Conservation (phyloP, 441 rosid genomes). For the Brassica hybrid region DNA sequence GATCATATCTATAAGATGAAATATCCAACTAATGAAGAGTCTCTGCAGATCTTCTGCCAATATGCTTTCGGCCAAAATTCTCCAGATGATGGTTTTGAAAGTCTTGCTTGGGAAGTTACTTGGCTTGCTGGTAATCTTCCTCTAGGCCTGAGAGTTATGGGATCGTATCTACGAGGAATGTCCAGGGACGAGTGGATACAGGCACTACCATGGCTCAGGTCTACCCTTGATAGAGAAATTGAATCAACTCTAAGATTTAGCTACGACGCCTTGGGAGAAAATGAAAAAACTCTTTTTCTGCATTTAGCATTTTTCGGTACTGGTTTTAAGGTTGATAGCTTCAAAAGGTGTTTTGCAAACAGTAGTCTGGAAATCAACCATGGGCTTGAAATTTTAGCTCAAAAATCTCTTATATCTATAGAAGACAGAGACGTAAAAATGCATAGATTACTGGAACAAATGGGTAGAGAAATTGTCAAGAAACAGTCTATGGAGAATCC, state of each 20-base stretch:
- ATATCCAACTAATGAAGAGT: background rate
- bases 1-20: conserved; percentile 15
- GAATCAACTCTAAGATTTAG: conserved; percentile 32
- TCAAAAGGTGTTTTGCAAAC: background rate
- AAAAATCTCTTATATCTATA: conserved; percentile 20
- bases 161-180: conserved; percentile 25
- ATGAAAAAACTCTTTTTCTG: conserved; percentile 37
- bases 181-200: conserved; percentile 7
- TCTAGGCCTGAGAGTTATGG: conserved; percentile 38
- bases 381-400: conserved; percentile 29
- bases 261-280: conserved; percentile 34
- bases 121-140: conserved; percentile 30
- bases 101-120: background rate
- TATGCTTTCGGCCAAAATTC: conserved; percentile 21
- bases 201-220: conserved; percentile 22
- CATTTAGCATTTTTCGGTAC: conserved; percentile 42
- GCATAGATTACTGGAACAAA: conserved; percentile 45
- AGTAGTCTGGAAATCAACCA: conserved; percentile 1
- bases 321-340: background rate
- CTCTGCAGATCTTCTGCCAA: conserved; percentile 25
- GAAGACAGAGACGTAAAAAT: background rate
- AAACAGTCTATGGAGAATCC: conserved; percentile 37
- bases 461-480: conserved; percentile 53
- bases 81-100: background rate
- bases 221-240: background rate